Percentiles rank a stretch among this genome's conserved stretches.
Conservation (phyloP, 1,139 yeast species). For the Suhomyces atakaporum region DNA sequence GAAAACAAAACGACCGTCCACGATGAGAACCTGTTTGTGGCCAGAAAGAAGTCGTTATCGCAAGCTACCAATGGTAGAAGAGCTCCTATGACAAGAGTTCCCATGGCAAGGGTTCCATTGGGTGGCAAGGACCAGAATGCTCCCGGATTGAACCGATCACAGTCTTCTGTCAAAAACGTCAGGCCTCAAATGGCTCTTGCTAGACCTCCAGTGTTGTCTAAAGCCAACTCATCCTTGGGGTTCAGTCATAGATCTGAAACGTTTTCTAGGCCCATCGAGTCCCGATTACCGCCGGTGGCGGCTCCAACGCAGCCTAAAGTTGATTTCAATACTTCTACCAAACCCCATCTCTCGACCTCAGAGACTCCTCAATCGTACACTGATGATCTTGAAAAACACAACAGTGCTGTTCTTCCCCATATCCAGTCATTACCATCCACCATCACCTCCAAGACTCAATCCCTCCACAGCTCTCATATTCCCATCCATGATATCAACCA, state of each 20-base stretch:
- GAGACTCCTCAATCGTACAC: no score
- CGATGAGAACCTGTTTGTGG: slow-evolving; percentile 7
- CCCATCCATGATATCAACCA: slow-evolving; percentile 17
- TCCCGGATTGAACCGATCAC: slow-evolving; percentile 38
- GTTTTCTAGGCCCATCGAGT: no score
- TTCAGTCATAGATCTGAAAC: slow-evolving; percentile 31
- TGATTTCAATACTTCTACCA: background rate
- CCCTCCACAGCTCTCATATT: slow-evolving; percentile 27
- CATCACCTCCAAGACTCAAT: slow-evolving; percentile 18
- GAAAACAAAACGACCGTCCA: slow-evolving; percentile 15
- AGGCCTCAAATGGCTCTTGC: slow-evolving; percentile 16
- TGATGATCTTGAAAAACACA: slow-evolving; percentile 6
- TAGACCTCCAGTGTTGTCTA: slow-evolving; percentile 29
- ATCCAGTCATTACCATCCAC: slow-evolving; percentile 6
- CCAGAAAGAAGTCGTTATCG: slow-evolving; percentile 9
- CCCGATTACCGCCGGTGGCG: no score
- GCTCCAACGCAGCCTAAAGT: background rate
- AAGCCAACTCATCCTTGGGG: slow-evolving; percentile 45
- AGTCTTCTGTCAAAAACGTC: slow-evolving; percentile 24
- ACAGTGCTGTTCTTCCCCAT: slow-evolving; percentile 2
- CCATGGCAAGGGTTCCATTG: slow-evolving; percentile 41
- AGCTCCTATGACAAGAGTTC: no score
- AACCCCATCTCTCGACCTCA: no score
- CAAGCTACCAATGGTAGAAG: no score
- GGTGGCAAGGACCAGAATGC: slow-evolving; percentile 52